Conservation (phyloP, 345 rosid species). For the Eucalyptus albens region DNA sequence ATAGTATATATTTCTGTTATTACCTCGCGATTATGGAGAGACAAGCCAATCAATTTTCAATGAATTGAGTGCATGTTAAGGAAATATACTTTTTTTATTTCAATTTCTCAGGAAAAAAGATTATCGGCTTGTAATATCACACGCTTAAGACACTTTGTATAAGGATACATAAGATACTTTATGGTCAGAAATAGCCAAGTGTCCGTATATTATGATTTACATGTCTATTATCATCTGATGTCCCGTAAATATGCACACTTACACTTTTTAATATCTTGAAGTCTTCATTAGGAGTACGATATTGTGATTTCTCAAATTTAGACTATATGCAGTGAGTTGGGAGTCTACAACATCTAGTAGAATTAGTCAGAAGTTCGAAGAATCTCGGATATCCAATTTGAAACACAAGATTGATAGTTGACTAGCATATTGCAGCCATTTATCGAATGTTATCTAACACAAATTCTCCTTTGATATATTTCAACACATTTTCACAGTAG, state of each 20-base stretch:
- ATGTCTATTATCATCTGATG: not conserved
- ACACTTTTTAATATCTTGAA: not conserved
- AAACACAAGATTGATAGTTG: not conserved
- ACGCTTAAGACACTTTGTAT: fast-evolving
- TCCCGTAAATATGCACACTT: not conserved
- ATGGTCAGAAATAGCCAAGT: fast-evolving
- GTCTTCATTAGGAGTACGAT: not conserved
- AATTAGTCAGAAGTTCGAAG: not conserved
- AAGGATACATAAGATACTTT: not conserved
- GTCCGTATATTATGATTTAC: not conserved
- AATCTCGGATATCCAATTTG: not conserved
- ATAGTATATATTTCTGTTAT: no score
- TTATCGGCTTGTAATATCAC: not conserved
- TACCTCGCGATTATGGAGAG: fast-evolving
- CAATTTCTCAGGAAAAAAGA: not conserved
- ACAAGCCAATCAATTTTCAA: not conserved
- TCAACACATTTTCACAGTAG: not conserved
- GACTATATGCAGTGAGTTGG: fast-evolving
- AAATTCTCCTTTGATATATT: not conserved
- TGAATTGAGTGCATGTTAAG: not conserved
- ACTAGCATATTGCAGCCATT: not conserved
- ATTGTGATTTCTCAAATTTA: not conserved
- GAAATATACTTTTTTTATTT: not conserved
- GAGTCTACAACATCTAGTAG: not conserved
- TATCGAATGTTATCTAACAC: not conserved